These are phyloP conservation scores for Clitopilus hobsonii DNA, from an alignment of 768 basidiomycete genomes.

Conservation along the genomic window DNA sequence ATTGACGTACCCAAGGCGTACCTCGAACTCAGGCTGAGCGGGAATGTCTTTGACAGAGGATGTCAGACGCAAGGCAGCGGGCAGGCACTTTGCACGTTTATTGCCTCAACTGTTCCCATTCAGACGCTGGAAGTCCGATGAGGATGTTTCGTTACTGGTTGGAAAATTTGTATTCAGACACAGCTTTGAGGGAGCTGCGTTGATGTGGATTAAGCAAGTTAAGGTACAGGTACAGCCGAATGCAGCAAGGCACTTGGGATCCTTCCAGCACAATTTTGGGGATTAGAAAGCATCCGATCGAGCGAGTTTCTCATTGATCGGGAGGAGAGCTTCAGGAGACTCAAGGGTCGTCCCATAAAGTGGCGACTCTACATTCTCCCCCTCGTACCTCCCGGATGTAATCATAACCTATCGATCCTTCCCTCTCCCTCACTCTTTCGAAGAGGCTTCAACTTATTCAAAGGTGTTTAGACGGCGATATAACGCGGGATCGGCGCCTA, in stretches of 20 bases:
- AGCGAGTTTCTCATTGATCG: too few species aligned
- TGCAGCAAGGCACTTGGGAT: background rate
- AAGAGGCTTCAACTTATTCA: too few species aligned
- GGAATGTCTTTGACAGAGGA: background rate
- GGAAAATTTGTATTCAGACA: background rate
- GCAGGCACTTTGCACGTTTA: background rate
- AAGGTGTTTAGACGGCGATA: background rate
- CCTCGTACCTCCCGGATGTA: too few species aligned
- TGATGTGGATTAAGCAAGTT: background rate
- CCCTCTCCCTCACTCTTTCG: too few species aligned
- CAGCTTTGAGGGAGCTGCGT: background rate
- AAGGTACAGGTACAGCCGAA: background rate
- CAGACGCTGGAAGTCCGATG: too few species aligned
- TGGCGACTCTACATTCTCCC: too few species aligned
- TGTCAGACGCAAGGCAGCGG: background rate
- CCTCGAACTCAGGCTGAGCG: background rate
- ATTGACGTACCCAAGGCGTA: background rate
- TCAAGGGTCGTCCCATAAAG: too few species aligned
- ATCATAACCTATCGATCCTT: too few species aligned
- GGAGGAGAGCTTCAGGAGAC: too few species aligned
- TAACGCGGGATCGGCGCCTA: background rate
- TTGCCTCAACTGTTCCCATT: too few species aligned
- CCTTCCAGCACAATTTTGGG: too few species aligned
- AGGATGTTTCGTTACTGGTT: too few species aligned
- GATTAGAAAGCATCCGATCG: background rate